phyloP scores from a whole-genome alignment of 169 alveolate species.

The Eimeria maxima region DNA sequence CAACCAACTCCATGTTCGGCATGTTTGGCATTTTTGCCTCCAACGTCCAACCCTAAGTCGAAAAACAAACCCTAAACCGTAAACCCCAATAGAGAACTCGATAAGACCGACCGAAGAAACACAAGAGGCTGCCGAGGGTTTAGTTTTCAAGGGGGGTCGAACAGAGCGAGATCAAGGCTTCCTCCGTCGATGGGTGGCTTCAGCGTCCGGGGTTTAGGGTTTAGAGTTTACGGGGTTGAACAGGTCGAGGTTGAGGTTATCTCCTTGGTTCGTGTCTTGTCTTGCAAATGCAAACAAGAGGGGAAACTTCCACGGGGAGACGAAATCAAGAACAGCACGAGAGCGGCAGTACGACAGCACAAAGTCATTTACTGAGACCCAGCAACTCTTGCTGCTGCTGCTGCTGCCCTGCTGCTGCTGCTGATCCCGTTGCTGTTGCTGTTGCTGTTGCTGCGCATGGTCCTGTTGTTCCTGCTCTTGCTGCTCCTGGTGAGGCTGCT shows the following conservation, averaged over 20 bases:
- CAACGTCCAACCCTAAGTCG: background rate
- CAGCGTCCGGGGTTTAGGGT: constrained; percentile 26
- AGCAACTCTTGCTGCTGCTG: constrained; percentile 20
- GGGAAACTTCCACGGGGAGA: constrained; percentile 63
- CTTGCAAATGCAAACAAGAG: constrained; percentile 18
- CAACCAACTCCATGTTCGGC: background rate
- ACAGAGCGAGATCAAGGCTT: background rate
- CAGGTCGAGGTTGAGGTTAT: background rate
- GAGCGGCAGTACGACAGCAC: constrained; percentile 44
- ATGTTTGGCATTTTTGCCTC: background rate
- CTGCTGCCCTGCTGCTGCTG: background rate
- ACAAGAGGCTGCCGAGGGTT: background rate
- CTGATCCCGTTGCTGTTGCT: background rate
- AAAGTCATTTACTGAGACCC: constrained; percentile 64
- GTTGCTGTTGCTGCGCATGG: background rate
- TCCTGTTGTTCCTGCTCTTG: background rate
- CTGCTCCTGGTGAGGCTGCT: background rate
- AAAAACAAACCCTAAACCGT: constrained; percentile 30
- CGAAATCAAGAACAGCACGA: constrained; percentile 38
- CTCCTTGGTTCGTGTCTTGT: constrained; percentile 31
- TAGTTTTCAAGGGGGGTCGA: background rate
- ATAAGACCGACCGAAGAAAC: background rate
- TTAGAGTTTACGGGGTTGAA: constrained; percentile 51
- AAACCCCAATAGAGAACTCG: background rate
- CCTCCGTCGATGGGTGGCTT: background rate